Conservation (phyloP, 2,329 filamentous ascomycete genomes). For the Dactylellina parvicollis region DNA sequence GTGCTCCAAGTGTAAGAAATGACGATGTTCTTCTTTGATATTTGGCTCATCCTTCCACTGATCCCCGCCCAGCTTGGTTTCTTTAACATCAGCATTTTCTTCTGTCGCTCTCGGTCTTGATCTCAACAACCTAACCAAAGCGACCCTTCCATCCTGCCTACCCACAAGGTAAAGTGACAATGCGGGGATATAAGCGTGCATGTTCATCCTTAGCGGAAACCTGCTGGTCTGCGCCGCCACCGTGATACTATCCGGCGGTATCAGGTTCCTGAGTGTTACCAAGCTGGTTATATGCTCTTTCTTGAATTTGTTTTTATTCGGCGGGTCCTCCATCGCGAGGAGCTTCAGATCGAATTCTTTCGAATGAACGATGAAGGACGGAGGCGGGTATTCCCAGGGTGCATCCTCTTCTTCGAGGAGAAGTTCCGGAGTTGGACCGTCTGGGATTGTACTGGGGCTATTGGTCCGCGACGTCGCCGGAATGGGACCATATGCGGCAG, state of each 20-base stretch:
- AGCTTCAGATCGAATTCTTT: slow-evolving; percentile 48
- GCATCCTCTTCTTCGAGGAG: slow-evolving; percentile 4
- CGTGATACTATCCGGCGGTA: slow-evolving; percentile 42
- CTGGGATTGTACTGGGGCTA: background rate
- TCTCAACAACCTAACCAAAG: slow-evolving; percentile 70
- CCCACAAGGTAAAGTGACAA: slow-evolving; percentile 74
- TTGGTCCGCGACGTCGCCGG: background rate
- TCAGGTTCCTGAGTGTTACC: slow-evolving; percentile 31
- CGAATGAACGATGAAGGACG: slow-evolving; percentile 41
- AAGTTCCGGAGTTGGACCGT: background rate
- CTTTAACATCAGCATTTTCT: slow-evolving; percentile 64
- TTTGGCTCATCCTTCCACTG: background rate
- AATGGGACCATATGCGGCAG: slow-evolving; percentile 31
- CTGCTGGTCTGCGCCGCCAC: slow-evolving; percentile 29
- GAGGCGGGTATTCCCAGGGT: slow-evolving; percentile 36
- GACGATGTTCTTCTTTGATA: background rate
- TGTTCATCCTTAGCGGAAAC: slow-evolving; percentile 64
- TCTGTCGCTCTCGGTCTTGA: slow-evolving; percentile 55
- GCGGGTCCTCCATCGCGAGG: slow-evolving; percentile 19
- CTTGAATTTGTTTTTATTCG: background rate
- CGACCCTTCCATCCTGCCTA: slow-evolving; percentile 72
- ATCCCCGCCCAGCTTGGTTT: slow-evolving; percentile 56
- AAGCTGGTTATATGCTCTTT: slow-evolving; percentile 24
- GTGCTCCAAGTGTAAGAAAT: slow-evolving; percentile 39
- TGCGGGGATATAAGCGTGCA: slow-evolving; percentile 73